phyloP scores from a whole-genome alignment of 179 eudicot genomes.

The Silene vulgaris region DNA sequence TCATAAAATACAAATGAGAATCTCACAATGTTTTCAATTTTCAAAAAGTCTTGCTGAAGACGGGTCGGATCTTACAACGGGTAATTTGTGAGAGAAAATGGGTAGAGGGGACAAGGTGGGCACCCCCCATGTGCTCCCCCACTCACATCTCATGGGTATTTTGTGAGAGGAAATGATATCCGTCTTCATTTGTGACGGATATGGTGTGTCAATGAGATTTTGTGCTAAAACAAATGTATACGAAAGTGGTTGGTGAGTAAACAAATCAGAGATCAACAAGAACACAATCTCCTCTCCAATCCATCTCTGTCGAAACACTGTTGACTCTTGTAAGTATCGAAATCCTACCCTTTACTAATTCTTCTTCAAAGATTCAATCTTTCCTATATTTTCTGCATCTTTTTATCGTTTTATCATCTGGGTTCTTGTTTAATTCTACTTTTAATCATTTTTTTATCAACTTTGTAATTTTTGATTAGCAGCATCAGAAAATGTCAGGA shows the following conservation, averaged over 20 bases:
- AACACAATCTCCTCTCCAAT: background rate
- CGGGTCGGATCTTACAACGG: too few species aligned
- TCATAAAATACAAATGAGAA: too few species aligned
- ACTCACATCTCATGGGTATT: too few species aligned
- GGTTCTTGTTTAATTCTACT: constrained; percentile 4
- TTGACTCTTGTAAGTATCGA: constrained; percentile 27
- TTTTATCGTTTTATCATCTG: constrained; percentile 8
- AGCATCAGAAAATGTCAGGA: constrained; percentile 38
- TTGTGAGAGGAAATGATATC: too few species aligned
- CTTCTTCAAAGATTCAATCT: constrained; percentile 17
- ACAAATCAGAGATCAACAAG: background rate
- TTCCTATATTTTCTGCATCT: constrained; percentile 6
- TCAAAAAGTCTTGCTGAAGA: too few species aligned
- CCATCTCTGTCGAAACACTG: background rate
- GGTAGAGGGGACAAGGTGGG: too few species aligned
- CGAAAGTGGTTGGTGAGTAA: constrained; percentile 17
- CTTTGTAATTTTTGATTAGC: constrained; percentile 3
- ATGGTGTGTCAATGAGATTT: too few species aligned
- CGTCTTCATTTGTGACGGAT: too few species aligned
- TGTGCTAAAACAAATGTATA: background rate
- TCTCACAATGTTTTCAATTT: too few species aligned
- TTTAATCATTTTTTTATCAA: background rate
- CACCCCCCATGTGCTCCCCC: too few species aligned
- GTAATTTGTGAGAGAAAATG: too few species aligned
- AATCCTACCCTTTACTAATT: constrained; percentile 17